Evolutionary conservation across 2,329 filamentous ascomycete species (phyloP).

Genomic region (Helicocarpus griseus): DNA sequence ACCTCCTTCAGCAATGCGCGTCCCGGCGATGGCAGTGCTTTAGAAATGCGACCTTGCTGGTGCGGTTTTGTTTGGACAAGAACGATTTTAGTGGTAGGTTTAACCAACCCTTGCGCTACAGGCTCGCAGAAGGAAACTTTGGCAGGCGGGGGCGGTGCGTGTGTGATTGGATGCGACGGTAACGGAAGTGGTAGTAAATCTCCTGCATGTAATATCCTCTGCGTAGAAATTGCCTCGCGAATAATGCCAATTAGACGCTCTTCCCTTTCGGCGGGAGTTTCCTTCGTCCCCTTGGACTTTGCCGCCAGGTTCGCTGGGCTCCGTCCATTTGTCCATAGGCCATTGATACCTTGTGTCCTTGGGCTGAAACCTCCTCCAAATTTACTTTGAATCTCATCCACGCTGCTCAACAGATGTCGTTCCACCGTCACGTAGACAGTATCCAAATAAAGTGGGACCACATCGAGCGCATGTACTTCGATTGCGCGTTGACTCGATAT

Average conservation of each 20-base stretch:
- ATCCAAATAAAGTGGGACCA: constrained; percentile 68
- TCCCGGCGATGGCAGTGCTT: constrained; percentile 35
- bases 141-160: constrained; percentile 72
- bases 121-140: constrained; percentile 91
- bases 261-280: constrained; percentile 35
- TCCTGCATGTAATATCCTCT: constrained; percentile 71
- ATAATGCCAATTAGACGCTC: constrained; percentile 57
- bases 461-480: constrained; percentile 74
- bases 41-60: constrained; percentile 9
- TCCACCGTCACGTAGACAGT: constrained; percentile 82
- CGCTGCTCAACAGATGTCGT: constrained; percentile 63
- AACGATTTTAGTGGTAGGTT: constrained; percentile 71
- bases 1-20: constrained; percentile 51
- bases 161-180: constrained; percentile 73
- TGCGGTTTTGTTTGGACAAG: constrained; percentile 48
- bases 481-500: constrained; percentile 66
- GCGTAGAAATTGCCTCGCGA: constrained; percentile 60
- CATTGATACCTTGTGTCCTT: constrained; percentile 29
- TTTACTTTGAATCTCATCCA: constrained; percentile 73
- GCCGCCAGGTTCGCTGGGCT: constrained; percentile 14
- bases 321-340: constrained; percentile 26
- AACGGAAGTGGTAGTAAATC: constrained; percentile 72
- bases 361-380: constrained; percentile 58
- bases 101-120: constrained; percentile 75
- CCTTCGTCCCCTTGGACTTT: constrained; percentile 23